Percentiles rank a stretch among this genome's conserved stretches.
These are phyloP conservation scores for Clarireedia sp. DNA, from an alignment of 2,329 filamentous ascomycete genomes.

Conservation along the genomic window DNA sequence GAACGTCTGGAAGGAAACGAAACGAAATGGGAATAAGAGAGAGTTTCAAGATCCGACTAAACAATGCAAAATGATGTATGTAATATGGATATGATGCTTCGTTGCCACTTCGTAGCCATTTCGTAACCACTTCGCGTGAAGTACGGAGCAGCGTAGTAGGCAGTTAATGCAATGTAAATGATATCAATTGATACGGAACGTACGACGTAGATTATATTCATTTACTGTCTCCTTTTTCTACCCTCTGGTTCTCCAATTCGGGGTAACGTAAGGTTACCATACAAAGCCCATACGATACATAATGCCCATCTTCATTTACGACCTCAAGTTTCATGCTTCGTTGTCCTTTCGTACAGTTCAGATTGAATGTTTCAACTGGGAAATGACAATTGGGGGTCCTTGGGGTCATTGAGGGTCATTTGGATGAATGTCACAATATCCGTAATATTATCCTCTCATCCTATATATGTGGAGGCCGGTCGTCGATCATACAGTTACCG, in stretches of 20 bases:
- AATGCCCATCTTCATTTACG: not conserved
- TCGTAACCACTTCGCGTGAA: too few relatives aligned
- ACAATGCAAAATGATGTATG: too few relatives aligned
- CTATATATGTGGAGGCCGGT: not conserved
- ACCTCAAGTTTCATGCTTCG: not conserved
- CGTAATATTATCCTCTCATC: not conserved
- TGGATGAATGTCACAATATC: not conserved
- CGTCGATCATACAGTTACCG: conserved; percentile 4
- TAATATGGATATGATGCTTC: too few relatives aligned
- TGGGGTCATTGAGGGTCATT: too few relatives aligned
- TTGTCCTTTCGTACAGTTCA: not conserved
- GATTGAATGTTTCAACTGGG: conserved; percentile 4
- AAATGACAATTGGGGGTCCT: not conserved
- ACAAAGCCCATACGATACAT: too few relatives aligned
- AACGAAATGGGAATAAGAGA: too few relatives aligned
- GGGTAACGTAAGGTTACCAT: too few relatives aligned
- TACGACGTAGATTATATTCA: not conserved
- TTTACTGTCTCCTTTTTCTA: not conserved
- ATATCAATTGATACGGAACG: not conserved
- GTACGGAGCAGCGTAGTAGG: not conserved
- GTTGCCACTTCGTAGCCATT: too few relatives aligned
- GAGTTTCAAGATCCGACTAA: too few relatives aligned
- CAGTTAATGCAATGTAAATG: too few relatives aligned
- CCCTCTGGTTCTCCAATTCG: not conserved
- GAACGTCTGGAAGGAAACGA: too few relatives aligned